These are phyloP conservation scores for Echinochloa phyllopogon DNA, from an alignment of 176 grass and related monocot species.

Conservation along the genomic window DNA sequence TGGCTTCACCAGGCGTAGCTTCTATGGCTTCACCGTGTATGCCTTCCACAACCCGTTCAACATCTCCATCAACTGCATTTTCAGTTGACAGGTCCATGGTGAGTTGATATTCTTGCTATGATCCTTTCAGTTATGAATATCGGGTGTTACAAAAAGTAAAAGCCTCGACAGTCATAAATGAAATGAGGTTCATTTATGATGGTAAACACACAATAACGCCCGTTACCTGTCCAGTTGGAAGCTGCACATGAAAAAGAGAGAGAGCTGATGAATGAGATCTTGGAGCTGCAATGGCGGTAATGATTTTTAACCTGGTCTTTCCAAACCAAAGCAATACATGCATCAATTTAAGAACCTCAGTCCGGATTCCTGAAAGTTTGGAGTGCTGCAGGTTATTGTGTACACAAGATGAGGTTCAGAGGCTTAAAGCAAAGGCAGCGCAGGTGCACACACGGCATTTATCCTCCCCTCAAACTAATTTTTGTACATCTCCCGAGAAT, in stretches of 20 bases:
- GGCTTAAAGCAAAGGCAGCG: conserved; percentile 75
- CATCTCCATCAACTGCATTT: conserved; percentile 53
- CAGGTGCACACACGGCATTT: conserved; percentile 52
- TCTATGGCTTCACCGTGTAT: conserved; percentile 36
- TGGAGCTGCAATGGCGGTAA: conserved; percentile 90
- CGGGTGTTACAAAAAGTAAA: not conserved
- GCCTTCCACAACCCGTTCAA: conserved; percentile 46
- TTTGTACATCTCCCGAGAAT: not conserved
- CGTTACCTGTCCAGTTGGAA: conserved; percentile 68
- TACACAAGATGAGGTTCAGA: conserved; percentile 76
- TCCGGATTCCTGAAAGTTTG: conserved; percentile 14
- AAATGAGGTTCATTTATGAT: not conserved
- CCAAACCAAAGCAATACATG: conserved; percentile 10
- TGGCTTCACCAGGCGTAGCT: conserved; percentile 46
- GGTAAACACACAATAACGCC: not conserved
- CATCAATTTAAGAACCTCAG: not conserved
- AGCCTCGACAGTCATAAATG: not conserved
- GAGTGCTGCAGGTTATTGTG: conserved; percentile 66
- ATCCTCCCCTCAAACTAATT: not conserved
- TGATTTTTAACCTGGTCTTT: conserved; percentile 25
- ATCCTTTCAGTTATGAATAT: conserved; percentile 19
- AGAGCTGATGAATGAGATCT: conserved; percentile 71
- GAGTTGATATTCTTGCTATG: conserved; percentile 33
- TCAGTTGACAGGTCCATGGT: conserved; percentile 80
- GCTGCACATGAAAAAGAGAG: conserved; percentile 82